phyloP scores from a whole-genome alignment of 371 early-diverging fungal species.

The Syncephalis fuscata region DNA sequence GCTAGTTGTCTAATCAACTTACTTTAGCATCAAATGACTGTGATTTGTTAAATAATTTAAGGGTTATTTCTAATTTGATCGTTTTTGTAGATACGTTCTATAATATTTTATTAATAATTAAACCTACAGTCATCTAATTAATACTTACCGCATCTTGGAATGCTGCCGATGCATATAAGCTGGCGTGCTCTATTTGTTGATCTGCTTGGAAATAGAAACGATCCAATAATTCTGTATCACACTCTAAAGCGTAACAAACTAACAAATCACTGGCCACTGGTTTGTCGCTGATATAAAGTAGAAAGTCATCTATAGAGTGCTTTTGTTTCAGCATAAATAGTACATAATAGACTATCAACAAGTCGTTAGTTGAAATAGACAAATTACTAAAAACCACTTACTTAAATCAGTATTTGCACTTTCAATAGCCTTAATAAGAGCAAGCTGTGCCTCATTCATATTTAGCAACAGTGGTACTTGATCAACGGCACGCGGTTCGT shows the following conservation, averaged over 20 bases:
- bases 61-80: background rate
- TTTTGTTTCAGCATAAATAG: conserved; percentile 76
- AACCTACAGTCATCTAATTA: too few species aligned
- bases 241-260: conserved; percentile 63
- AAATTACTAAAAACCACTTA: conserved; percentile 9
- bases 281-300: conserved; percentile 62
- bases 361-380: background rate
- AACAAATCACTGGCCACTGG: conserved; percentile 67
- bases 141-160: conserved; percentile 23
- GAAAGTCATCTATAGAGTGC: conserved; percentile 71
- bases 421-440: conserved; percentile 78
- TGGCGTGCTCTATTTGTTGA: conserved; percentile 53
- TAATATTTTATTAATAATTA: conserved; percentile 8
- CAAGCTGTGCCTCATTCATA: conserved; percentile 80
- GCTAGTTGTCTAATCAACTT: too few species aligned
- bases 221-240: conserved; percentile 57
- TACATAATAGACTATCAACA: conserved; percentile 60
- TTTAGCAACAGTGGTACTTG: conserved; percentile 87
- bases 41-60: background rate
- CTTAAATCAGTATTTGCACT: conserved; percentile 91
- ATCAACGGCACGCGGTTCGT: conserved; percentile 84
- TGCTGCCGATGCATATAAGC: conserved; percentile 43
- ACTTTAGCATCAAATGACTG: conserved; percentile 58
- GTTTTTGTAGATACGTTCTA: background rate
- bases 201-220: conserved; percentile 95